Percentiles rank a stretch among this genome's conserved stretches.
Evolutionary conservation across 345 rosid species (phyloP).

Genomic region (Populus ilicifolia): DNA sequence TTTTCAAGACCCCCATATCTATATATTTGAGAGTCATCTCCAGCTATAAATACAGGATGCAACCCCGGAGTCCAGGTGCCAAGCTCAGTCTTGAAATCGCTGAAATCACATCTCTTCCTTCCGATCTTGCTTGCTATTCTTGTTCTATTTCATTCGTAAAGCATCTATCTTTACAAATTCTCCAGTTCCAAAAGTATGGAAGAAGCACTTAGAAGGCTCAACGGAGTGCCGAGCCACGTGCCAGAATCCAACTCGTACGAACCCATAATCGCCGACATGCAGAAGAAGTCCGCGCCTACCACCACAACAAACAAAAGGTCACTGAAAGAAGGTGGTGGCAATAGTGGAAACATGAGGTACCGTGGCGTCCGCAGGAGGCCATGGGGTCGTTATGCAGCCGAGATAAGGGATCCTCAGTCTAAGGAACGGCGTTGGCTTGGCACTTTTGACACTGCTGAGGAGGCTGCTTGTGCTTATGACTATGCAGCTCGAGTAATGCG

Average conservation of each 20-base stretch:
- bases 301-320: constrained; percentile 34
- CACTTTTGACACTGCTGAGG: constrained; percentile 97
- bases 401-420: constrained; percentile 85
- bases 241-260: constrained; percentile 14
- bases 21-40: neutral
- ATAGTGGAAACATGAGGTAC: constrained; percentile 51
- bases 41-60: constrained; percentile 19
- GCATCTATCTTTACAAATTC: neutral
- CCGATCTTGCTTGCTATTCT: neutral
- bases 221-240: constrained; percentile 20
- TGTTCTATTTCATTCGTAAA: neutral
- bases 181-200: constrained; percentile 34
- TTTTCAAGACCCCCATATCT: neutral
- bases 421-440: constrained; percentile 97
- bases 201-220: constrained; percentile 54
- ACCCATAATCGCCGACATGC: constrained; percentile 10
- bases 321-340: constrained; percentile 28
- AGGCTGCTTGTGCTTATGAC: constrained; percentile 96
- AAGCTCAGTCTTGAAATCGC: neutral
- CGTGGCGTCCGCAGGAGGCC: constrained; percentile 95
- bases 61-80: constrained; percentile 12
- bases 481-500: constrained; percentile 88
- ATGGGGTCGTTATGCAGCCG: constrained; percentile 99
- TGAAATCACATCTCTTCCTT: neutral
- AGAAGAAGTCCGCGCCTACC: constrained; percentile 17